Base-by-base conservation (phyloP, 169 alveolate genomes). In the Plasmodium vivax region DNA sequence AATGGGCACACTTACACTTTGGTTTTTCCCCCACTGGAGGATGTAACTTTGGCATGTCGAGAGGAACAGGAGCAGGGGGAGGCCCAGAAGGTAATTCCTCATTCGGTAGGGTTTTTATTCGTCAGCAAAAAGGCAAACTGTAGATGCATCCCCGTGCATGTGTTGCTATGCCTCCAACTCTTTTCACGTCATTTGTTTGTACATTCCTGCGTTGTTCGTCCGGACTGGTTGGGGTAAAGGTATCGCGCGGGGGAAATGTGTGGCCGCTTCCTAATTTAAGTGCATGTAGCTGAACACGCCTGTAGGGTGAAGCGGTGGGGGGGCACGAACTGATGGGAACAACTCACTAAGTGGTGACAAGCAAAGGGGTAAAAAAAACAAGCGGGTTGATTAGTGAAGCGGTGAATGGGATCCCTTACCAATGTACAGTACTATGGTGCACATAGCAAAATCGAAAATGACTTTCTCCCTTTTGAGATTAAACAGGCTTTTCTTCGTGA, bases 231-330 rank as follows among this genome's bases (percentile, higher is more conserved):
- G 10, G 14, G 27, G 43, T 36, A 83, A n/a, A 83, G 30, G 14
- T 68, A 30, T 68, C 32, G 6, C 23, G 2, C 2, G 77, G 77
- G 38, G n/a, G 41, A 23, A 19, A 19, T 68, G 77, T 74, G 45
- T 27, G 7, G 6, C 45, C 0, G 27, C 23, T 30, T 41, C 51
- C 68, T 82, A 91, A 91, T 91, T 91, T 72, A 91, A 82, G 71
- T 82, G 95, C 85, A 82, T 82, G 43, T 82, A 91, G 38, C 95
- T 91, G 62, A 91, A 81, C 72, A 68, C 72, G 10, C 95, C 95
- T 91, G 58, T 34, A 81, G 4, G 82, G 1, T 19, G 38, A 51
- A 58, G 1, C 16, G 43, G 51, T 68, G 14, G 19, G 38, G 36
- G 12, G 43, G 38, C 14, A 6, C 16, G 3, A 30, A 68, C 32